Evolutionary conservation across 2,329 filamentous ascomycete species (phyloP).

Genomic region (Aspergillus luchuensis): DNA sequence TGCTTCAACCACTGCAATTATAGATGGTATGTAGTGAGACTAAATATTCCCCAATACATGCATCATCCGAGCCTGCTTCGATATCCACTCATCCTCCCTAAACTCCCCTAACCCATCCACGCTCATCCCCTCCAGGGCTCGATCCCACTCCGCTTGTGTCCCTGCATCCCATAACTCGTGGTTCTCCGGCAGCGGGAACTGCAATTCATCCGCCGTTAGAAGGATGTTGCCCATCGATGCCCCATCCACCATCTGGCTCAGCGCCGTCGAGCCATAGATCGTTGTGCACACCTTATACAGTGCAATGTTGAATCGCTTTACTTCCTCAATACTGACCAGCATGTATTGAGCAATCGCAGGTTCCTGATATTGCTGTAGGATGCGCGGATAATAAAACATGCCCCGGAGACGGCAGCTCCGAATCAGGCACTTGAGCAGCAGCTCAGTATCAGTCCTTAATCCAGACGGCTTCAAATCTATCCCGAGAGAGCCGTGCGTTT

Average conservation of each 20-base stretch:
- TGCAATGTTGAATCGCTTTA: conserved; percentile 32
- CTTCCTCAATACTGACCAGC: conserved; percentile 32
- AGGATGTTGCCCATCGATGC: not conserved
- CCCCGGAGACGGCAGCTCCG: conserved; percentile 30
- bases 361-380: conserved; percentile 21
- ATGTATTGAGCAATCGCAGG: conserved; percentile 19
- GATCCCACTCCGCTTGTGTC: conserved; percentile 3
- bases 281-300: conserved; percentile 28
- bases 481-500: conserved; percentile 3
- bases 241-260: not conserved
- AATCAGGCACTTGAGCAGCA: conserved; percentile 27
- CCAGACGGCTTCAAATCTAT: conserved; percentile 20
- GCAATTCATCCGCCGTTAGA: conserved; percentile 19
- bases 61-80: not conserved
- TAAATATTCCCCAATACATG: not conserved
- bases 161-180: conserved; percentile 16
- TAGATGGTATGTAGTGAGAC: no score
- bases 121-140: not conserved
- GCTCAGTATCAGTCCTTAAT: not conserved
- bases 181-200: conserved; percentile 23
- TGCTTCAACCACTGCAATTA: not conserved
- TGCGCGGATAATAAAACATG: conserved; percentile 34
- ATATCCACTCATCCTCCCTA: not conserved
- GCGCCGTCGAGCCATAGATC: not conserved
- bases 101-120: not conserved